These are phyloP conservation scores for Quercus glauca DNA, from an alignment of 306 rosid species.

Conservation along the genomic window DNA sequence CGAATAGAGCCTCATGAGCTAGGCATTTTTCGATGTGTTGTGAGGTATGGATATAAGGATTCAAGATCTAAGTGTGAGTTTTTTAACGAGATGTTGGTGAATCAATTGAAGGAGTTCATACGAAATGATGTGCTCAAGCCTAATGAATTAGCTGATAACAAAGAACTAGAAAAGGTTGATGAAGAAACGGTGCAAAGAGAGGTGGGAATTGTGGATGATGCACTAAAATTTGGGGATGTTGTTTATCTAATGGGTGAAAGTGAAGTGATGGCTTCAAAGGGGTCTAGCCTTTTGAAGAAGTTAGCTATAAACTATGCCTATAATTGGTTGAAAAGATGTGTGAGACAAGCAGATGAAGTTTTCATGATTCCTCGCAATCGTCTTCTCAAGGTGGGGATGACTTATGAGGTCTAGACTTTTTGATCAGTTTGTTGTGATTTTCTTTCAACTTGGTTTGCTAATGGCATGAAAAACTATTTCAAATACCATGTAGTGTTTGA, in stretches of 20 bases:
- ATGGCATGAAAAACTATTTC: not conserved
- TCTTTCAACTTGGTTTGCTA: not conserved
- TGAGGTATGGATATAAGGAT: constrained; percentile 70
- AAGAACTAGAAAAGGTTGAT: not conserved
- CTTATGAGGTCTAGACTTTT: constrained; percentile 47
- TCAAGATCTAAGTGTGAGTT: constrained; percentile 46
- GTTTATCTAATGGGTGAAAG: constrained; percentile 70
- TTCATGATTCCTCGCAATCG: constrained; percentile 68
- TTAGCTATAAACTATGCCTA: constrained; percentile 58
- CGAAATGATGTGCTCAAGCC: not conserved
- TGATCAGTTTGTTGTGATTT: not conserved
- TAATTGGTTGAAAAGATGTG: constrained; percentile 48
- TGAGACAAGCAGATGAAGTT: constrained; percentile 53
- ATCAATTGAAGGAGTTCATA: constrained; percentile 45
- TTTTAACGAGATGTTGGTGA: constrained; percentile 48
- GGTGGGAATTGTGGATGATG: constrained; percentile 42
- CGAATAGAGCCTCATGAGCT: constrained; percentile 49
- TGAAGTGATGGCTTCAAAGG: constrained; percentile 57
- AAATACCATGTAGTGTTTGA: not conserved
- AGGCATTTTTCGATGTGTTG: constrained; percentile 57
- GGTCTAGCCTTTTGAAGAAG: constrained; percentile 29
- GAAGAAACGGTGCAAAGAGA: constrained; percentile 17
- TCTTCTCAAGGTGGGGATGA: constrained; percentile 80
- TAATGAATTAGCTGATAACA: not conserved
- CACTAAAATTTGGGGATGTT: constrained; percentile 37